Base-by-base conservation (phyloP, 2,329 filamentous ascomycete species). In the Anthostomella pinea region DNA sequence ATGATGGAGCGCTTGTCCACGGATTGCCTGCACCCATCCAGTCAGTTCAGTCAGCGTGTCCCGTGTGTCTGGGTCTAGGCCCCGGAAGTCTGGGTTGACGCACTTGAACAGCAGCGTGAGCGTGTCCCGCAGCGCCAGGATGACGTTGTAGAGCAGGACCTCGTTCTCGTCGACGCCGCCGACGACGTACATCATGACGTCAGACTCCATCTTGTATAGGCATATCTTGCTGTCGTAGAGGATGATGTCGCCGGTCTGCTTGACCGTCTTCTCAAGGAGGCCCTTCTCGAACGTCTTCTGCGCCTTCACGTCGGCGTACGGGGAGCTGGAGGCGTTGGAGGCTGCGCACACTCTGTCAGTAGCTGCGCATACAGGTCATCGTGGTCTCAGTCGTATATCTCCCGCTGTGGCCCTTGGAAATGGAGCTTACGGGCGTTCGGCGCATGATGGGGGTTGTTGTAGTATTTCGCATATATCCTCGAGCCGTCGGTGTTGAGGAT, bases 271-370 rank as follows among this genome's bases (percentile, higher is more conserved):
- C 58, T 95, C 84, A 42, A 96, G 70, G 24, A 98, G 77, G 5
- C 90, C 93, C 71, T 96, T 96, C 67, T 98, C 93, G 59, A 98
- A 98, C 2, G 86, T 78, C 66, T 94, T 95, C 69, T 98, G 93
- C 54, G 94, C 82, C 72, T 96, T 96, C 38, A 93, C 68, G 40
- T 87, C 88, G 41, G 87, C 74, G 66, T 96, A 97, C 15, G 90
- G 87, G 60, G 85, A 87, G 51, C 67, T 69, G 34, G 76, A 69
- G 52, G 77, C 72, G 49, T 73, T 68, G 38, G 74, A 64, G 40
- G 66, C 63, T 53, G 70, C 38, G 43, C 35, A 9, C 10, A 9
- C 10, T 26, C n/a, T n/a, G 24, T 58, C 20, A 58, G 52, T 31
- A 17, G 30, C 33, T 38, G 13, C 9, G n/a, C 3, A n/a, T n/a